A percentile compares a stretch with the other conserved stretches of the same genome.
Evolutionary conservation across 768 basidiomycete species (phyloP).

Genomic region (Porphyrellus cyaneotinctus): DNA sequence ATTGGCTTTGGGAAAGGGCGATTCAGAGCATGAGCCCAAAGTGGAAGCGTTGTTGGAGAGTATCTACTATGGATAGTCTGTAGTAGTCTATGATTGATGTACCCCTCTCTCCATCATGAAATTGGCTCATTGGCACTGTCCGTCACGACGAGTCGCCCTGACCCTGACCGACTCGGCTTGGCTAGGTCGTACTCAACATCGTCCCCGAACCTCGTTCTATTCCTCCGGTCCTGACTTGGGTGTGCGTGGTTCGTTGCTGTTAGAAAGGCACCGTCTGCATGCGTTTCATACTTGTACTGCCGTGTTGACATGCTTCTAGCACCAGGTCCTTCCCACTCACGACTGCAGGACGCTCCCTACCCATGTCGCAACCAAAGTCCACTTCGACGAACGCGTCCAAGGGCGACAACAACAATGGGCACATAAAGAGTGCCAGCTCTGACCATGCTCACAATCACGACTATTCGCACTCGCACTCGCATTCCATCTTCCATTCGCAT

Average conservation of each 20-base stretch:
- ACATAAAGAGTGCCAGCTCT: conserved; percentile 21
- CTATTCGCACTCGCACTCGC: conserved; percentile 49
- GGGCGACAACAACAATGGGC: conserved; percentile 16
- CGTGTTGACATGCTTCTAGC: conserved; percentile 14
- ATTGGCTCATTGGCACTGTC: conserved; percentile 14
- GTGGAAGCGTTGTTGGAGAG: conserved; percentile 49
- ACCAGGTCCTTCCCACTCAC: conserved; percentile 7
- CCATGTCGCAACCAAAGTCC: conserved; percentile 23
- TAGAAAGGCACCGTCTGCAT: conserved; percentile 12
- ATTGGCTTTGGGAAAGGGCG: conserved; percentile 24
- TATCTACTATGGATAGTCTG: conserved; percentile 34
- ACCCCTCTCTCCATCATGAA: too few species aligned
- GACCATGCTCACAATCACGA: conserved; percentile 35
- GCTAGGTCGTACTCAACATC: background rate
- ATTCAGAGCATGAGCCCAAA: conserved; percentile 33
- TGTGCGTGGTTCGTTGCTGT: background rate
- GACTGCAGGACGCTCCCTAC: background rate
- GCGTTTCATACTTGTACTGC: background rate
- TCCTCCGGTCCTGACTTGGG: too few species aligned
- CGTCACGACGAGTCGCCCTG: conserved; percentile 8
- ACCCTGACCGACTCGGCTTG: conserved; percentile 10
- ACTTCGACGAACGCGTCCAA: conserved; percentile 19
- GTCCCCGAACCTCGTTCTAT: background rate
- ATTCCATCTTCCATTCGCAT: conserved; percentile 65
- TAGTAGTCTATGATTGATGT: too few species aligned